These are phyloP conservation scores for Noccaea bulbosa DNA, from an alignment of 345 rosid genomes.

Conservation along the genomic window DNA sequence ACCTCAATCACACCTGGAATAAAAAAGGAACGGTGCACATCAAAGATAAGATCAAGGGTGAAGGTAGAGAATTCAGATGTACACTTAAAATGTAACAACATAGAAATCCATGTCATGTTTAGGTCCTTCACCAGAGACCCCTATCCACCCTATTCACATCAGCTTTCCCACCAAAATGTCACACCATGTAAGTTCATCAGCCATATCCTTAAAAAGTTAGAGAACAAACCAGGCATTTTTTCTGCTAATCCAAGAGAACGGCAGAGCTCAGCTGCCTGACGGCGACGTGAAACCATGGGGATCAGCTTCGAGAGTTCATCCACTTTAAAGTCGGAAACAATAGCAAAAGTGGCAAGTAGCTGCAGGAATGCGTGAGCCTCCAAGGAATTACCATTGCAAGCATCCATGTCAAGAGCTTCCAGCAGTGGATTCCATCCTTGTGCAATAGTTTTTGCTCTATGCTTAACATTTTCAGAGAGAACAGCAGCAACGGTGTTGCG, in stretches of 20 bases:
- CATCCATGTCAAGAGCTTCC: conserved; percentile 76
- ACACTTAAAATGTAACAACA: neutral
- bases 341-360: conserved; percentile 83
- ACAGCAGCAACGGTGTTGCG: conserved; percentile 51
- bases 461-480: conserved; percentile 70
- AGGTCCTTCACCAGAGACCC: conserved; percentile 8
- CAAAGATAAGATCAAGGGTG: conserved; percentile 18
- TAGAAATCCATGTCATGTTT: neutral
- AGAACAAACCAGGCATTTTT: conserved; percentile 90
- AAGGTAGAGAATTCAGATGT: conserved; percentile 24
- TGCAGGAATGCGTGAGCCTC: conserved; percentile 99
- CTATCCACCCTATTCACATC: neutral
- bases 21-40: neutral
- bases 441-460: conserved; percentile 78
- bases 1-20: conserved; percentile 80
- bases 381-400: conserved; percentile 93
- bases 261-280: conserved; percentile 92
- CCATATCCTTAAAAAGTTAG: conserved; percentile 18
- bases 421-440: conserved; percentile 90
- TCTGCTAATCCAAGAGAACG: conserved; percentile 88
- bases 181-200: neutral
- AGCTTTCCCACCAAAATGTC: conserved; percentile 1
- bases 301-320: conserved; percentile 73
- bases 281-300: conserved; percentile 99
- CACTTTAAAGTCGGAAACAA: conserved; percentile 79